Conservation (phyloP, 495 filamentous ascomycete genomes). For the Xylaria intraflava region DNA sequence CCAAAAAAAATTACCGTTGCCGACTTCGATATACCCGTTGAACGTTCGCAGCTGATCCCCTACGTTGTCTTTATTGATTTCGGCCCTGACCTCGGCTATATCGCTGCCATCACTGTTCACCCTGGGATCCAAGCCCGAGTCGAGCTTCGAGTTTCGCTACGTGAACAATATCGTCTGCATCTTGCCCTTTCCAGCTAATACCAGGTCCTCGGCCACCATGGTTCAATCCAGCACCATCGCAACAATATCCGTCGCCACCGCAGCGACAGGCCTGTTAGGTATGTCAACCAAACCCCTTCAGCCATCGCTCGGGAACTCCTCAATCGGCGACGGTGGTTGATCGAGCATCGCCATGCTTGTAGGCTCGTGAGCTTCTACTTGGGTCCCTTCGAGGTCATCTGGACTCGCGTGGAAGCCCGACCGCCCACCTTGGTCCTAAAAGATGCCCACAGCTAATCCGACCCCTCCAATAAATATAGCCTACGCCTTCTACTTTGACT, state of each 20-base stretch:
- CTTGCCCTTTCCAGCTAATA: too few relatives aligned
- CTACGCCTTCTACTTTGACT: conserved; percentile 91
- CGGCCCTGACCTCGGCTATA: too few relatives aligned
- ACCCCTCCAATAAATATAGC: conserved; percentile 26
- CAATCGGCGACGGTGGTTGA: neutral
- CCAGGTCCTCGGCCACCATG: conserved; percentile 44
- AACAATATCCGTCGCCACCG: conserved; percentile 63
- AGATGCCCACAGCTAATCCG: conserved; percentile 39
- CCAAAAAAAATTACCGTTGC: too few relatives aligned
- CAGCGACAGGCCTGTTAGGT: conserved; percentile 73
- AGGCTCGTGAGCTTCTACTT: neutral
- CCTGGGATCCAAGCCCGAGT: neutral
- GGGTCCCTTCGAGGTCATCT: too few relatives aligned
- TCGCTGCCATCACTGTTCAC: too few relatives aligned
- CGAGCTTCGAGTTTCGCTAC: neutral
- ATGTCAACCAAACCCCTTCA: conserved; percentile 44
- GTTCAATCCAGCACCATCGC: conserved; percentile 65
- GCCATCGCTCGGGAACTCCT: conserved; percentile 40
- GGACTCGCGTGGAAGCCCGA: neutral
- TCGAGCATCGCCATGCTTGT: neutral
- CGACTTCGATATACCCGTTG: too few relatives aligned
- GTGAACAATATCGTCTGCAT: too few relatives aligned
- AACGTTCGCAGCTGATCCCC: too few relatives aligned
- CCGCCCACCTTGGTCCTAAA: neutral
- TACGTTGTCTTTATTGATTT: too few relatives aligned